Percentiles rank a stretch among this genome's conserved stretches.
phyloP scores from a whole-genome alignment of 495 filamentous ascomycete genomes.

The Clavariopsis aquatica region DNA sequence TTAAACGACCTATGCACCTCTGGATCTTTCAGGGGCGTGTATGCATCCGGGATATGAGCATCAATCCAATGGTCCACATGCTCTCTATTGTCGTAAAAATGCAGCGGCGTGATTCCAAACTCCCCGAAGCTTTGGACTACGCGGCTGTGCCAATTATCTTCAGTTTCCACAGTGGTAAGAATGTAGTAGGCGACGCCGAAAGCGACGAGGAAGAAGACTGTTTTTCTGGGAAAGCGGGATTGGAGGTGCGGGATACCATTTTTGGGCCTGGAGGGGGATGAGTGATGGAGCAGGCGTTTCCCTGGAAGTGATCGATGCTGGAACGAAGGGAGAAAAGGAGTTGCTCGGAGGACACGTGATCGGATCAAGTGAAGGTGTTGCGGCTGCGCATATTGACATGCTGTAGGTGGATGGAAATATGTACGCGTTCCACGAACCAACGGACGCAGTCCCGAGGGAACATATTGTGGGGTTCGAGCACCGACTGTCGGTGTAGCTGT shows the following conservation, averaged over 20 bases:
- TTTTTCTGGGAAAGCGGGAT: slow-evolving; percentile 19
- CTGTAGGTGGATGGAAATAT: slow-evolving; percentile 1
- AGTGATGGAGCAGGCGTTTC: background rate
- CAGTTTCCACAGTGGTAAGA: background rate
- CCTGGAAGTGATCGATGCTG: background rate
- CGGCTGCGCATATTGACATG: background rate
- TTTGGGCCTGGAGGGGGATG: background rate
- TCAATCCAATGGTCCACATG: slow-evolving; percentile 7
- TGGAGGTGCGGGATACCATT: background rate
- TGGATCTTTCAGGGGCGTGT: background rate
- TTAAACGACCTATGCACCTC: background rate
- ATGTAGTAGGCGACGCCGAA: slow-evolving; percentile 1
- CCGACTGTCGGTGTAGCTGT: background rate
- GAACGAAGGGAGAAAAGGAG: background rate
- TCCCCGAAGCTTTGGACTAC: background rate
- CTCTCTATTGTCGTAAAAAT: slow-evolving; percentile 11
- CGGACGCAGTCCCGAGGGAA: background rate
- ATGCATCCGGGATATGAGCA: slow-evolving; percentile 8
- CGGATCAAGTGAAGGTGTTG: background rate
- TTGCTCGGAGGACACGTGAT: background rate
- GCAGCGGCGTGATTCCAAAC: background rate
- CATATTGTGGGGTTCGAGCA: background rate
- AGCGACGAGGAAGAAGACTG: slow-evolving; percentile 3
- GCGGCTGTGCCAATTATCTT: background rate
- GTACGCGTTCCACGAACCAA: background rate